Evolutionary conservation across 176 grass and related monocot genomes (phyloP).

Genomic region (Bothriochloa decipiens): DNA sequence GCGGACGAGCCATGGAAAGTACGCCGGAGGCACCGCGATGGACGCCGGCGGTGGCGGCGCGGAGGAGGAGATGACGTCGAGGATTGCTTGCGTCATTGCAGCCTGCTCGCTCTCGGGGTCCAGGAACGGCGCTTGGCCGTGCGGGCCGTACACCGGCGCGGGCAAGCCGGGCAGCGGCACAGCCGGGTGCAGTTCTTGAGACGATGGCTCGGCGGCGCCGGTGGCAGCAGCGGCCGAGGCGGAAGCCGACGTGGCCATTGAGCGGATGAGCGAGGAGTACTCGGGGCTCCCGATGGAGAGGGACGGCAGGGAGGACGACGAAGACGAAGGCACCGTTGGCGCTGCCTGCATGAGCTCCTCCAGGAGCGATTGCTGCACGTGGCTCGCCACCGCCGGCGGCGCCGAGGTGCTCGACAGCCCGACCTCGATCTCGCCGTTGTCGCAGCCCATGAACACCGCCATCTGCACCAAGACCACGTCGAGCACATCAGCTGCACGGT

Average conservation of each 20-base stretch:
- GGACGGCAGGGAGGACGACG: slow-evolving; percentile 54
- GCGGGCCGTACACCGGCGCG: background rate
- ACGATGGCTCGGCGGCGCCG: slow-evolving; percentile 14
- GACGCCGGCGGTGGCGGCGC: background rate
- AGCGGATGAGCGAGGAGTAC: slow-evolving; percentile 45
- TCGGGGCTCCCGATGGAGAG: slow-evolving; percentile 65
- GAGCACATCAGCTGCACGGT: background rate
- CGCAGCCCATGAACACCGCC: slow-evolving; percentile 78
- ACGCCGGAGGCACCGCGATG: background rate
- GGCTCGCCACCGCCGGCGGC: slow-evolving; percentile 26
- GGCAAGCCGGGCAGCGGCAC: background rate
- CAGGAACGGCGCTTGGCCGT: slow-evolving; percentile 25
- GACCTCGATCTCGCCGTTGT: slow-evolving; percentile 83
- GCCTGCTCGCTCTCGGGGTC: background rate
- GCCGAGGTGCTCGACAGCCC: slow-evolving; percentile 40
- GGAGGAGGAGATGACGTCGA: slow-evolving; percentile 51
- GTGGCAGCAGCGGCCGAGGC: background rate
- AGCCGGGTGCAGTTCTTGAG: background rate
- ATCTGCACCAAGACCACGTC: slow-evolving; percentile 40
- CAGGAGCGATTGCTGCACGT: slow-evolving; percentile 49
- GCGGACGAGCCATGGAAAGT: slow-evolving; percentile 16
- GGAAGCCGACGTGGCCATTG: background rate
- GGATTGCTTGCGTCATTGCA: slow-evolving; percentile 48
- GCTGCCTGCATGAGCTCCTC: slow-evolving; percentile 48
- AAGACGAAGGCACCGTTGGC: slow-evolving; percentile 32